Evolutionary conservation across 352 stramenopile species (phyloP), one percentile per base, ranked within the genome.

Genomic region (Phytophthora kernoviae): DNA sequence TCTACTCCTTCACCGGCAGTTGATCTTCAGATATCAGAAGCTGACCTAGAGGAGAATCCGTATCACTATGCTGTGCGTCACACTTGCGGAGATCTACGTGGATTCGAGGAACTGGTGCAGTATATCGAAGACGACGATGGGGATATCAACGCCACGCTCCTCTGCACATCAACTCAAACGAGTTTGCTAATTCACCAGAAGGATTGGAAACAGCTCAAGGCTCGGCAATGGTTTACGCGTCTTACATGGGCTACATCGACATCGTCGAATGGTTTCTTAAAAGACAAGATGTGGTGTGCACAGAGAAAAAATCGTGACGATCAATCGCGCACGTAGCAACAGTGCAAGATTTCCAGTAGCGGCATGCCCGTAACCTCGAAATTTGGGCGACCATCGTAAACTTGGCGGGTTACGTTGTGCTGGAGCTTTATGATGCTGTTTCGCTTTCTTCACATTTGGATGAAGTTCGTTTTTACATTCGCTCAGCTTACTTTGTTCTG

Each of bases 401-500:
- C 10, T 44, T 41, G n/a, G 44, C 39, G 24, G 22, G 62, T 8
- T 71, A 68, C 43, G 44, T 45, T 7, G 17, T 45, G 14, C 32
- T 70, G 15, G 56, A 77, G 34, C 7, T 15, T 54, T 11, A 73
- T 45, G 7, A 41, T 73, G 33, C 14, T 54, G 14, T 46, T 61
- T 9, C 27, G 71, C 26, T 54, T 59, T 11, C n/a, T 32, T 4
- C 22, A 74, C 21, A 41, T 71, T 17, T 43, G 54, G 17, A 32
- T 18, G 11, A 73, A 75, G 45, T 76, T 68, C 51, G 57, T 57
- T 6, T 34, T 71, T 26, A 64, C 48, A 18, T 46, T 71, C 18
- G 55, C 68, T 32, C 47, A 68, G 49, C 46, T 79, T 5, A 58
- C 56, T 2, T 79, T 79, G 41, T 74, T 77, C 46, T 70, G 54